Base-by-base conservation (phyloP, 805 yeast genomes). In the Barnettozyma vustinii region DNA sequence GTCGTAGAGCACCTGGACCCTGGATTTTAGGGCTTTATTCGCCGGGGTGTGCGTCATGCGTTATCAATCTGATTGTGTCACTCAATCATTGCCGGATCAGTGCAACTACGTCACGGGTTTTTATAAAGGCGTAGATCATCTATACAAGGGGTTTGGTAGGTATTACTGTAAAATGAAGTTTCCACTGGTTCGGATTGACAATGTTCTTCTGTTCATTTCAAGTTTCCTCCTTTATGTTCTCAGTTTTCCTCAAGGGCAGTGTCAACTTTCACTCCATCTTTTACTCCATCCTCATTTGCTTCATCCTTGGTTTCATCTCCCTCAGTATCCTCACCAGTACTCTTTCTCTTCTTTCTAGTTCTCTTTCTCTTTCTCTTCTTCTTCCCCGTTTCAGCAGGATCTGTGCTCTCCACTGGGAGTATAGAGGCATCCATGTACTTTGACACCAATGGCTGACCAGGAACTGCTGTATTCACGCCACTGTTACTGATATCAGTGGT, bases 321-420 rank as follows among this genome's bases (percentile, higher is more conserved):
- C 20, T 40, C 33, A 21, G 15, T 40, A 25, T 40, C 23, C 16
- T 42, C 45, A n/a, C n/a, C 40, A 19, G 27, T 6, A 43, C 15
- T 18, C 9, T 18, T 36, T 15, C 35, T 43, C 32, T 35, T 43
- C 40, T 43, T 43, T 43, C 46, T 43, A 16, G 25, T 9, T 43
- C 46, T 43, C 46, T 43, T 43, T 33, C 46, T 33, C 30, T 35
- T 43, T 35, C 40, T 33, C 39, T 43, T 43, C 26, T 20, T 19
- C 21, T 21, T 35, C 16, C 40, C 40, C 4, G 40, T 15, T 4
- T n/a, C 46, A 32, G 23, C 20, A 35, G 26, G 25, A 5, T 20
- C 40, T 12, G 44, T 19, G 26, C 3, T 20, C 12, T n/a, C 43
- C n/a, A 42, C 44, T n/a, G 25, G n/a, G 18, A 15, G 15, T 16